A percentile compares a stretch with the other conserved stretches of the same genome.
Conservation (phyloP, 2,329 filamentous ascomycete genomes). For the Raffaelea albimanens region DNA sequence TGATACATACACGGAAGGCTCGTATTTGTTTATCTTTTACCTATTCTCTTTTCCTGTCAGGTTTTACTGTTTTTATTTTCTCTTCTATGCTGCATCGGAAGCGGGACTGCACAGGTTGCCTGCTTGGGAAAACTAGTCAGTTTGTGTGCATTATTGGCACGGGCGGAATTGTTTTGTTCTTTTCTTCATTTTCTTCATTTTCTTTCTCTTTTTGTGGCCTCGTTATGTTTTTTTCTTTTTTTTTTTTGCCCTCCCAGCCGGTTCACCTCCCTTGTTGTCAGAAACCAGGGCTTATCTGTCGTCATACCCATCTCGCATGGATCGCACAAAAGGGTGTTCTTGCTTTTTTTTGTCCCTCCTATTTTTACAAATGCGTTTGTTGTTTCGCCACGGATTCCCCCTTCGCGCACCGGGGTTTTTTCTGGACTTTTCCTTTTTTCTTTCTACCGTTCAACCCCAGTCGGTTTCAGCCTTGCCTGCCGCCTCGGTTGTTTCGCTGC, state of each 20-base stretch:
- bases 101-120: neutral
- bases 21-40: slow-evolving; percentile 11
- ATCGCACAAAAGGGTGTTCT: too few relatives aligned
- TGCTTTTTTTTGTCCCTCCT: neutral
- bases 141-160: neutral
- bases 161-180: neutral
- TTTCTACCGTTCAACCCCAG: neutral
- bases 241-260: too few relatives aligned
- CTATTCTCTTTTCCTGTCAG: neutral
- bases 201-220: neutral
- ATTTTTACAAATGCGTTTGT: too few relatives aligned
- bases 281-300: too few relatives aligned
- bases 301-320: neutral
- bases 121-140: neutral
- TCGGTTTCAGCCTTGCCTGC: neutral
- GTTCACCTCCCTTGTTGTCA: neutral
- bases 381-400: neutral
- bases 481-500: too few relatives aligned
- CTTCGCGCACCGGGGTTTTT: too few relatives aligned
- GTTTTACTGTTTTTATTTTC: neutral
- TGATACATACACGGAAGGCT: slow-evolving; percentile 1
- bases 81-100: neutral
- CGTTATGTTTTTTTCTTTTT: neutral
- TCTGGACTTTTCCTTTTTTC: neutral
- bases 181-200: neutral